A percentile compares a stretch with the other conserved stretches of the same genome.
phyloP scores from a whole-genome alignment of 129 eudicot species.

The Daucus carota region DH1_v3.0 NC_030384.2:39042001-39042500 shows the following conservation, averaged over 20 bases:
- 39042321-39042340: not conserved
- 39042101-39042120: not conserved
- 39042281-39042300: conserved; percentile 4
- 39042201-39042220: conserved; percentile 93
- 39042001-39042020: conserved; percentile 30
- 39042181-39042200: conserved; percentile 66
- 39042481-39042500: conserved; percentile 96
- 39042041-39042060: too few species aligned
- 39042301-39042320: not conserved
- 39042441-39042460: conserved; percentile 83
- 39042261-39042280: conserved; percentile 92
- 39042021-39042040: conserved; percentile 6
- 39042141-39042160: conserved; percentile 93
- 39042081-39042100: not conserved
- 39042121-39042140: conserved; percentile 63
- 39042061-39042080: not conserved
- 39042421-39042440: conserved; percentile 73
- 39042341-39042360: not conserved
- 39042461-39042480: conserved; percentile 98
- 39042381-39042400: conserved; percentile 88
- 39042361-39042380: conserved; percentile 14
- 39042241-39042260: conserved; percentile 89
- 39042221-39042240: conserved; percentile 91
- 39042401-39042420: conserved; percentile 96
- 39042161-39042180: conserved; percentile 89